Evolutionary conservation across 202 grass and related monocot genomes (phyloP).

Genomic region (Hordeum pubiflorum): DNA sequence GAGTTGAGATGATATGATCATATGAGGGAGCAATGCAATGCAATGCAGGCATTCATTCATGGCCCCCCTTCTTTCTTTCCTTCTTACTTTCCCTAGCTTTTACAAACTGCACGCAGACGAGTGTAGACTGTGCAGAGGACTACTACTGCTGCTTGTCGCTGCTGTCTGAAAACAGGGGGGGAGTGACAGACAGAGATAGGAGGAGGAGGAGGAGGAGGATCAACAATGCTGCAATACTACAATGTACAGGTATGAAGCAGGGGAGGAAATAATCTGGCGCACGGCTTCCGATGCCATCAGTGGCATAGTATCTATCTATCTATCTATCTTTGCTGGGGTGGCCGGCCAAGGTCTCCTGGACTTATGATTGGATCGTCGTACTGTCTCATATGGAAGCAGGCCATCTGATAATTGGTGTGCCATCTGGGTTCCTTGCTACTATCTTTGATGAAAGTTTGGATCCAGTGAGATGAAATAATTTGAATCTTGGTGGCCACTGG

Average conservation of each 20-base stretch:
- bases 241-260: conserved; percentile 19
- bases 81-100: conserved; percentile 11
- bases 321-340: conserved; percentile 26
- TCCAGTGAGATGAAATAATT: conserved; percentile 24
- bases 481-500: not conserved
- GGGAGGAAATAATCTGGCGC: conserved; percentile 5
- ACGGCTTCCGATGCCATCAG: conserved; percentile 26
- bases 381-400: conserved; percentile 16
- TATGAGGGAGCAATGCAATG: conserved; percentile 2
- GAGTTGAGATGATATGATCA: not conserved
- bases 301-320: not conserved
- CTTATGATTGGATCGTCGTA: conserved; percentile 41
- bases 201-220: not conserved
- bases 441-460: conserved; percentile 18
- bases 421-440: conserved; percentile 22
- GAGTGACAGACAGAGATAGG: not conserved
- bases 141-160: conserved; percentile 10
- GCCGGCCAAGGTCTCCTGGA: conserved; percentile 13
- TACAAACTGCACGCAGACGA: conserved; percentile 23
- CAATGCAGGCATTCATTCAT: conserved; percentile 31
- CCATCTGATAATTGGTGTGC: not conserved
- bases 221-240: not conserved
- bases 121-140: conserved; percentile 23
- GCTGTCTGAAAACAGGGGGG: conserved; percentile 19
- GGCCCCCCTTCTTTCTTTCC: not conserved